phyloP scores from a whole-genome alignment of 2,329 filamentous ascomycete species.

The Trichocomaceae sp. region DNA sequence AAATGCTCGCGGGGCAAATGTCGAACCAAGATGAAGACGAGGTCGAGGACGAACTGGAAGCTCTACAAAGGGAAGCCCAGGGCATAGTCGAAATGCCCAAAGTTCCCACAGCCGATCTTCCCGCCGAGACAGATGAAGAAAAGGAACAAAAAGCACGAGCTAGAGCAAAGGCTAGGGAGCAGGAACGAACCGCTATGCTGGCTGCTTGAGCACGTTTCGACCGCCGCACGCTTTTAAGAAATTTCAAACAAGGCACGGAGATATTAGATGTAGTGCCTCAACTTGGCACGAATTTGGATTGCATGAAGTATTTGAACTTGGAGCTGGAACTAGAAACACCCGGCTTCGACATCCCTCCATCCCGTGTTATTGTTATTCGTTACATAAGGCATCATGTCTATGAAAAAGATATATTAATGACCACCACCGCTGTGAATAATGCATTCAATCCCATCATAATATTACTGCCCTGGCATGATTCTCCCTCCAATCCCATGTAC shows the following conservation, averaged over 20 bases:
- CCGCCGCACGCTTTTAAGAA: no score
- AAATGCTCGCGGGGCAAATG: slow-evolving; percentile 81
- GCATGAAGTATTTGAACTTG: background rate
- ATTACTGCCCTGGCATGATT: slow-evolving; percentile 39
- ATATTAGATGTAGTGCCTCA: background rate
- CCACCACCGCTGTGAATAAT: background rate
- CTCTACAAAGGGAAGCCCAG: slow-evolving; percentile 61
- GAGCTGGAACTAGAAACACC: background rate
- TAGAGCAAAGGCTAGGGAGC: slow-evolving; percentile 26
- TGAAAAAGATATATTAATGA: background rate
- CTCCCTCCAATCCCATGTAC: slow-evolving; percentile 34
- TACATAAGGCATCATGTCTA: background rate
- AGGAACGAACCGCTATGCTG: slow-evolving; percentile 22
- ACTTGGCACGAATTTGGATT: background rate
- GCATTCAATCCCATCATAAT: background rate
- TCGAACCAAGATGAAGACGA: slow-evolving; percentile 95
- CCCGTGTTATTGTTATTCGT: background rate
- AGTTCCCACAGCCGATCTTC: slow-evolving; percentile 30
- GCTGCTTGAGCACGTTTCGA: slow-evolving; percentile 17
- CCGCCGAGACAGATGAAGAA: slow-evolving; percentile 23
- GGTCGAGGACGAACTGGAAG: slow-evolving; percentile 89
- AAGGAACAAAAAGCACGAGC: slow-evolving; percentile 26
- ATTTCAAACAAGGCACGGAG: background rate
- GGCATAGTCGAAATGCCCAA: slow-evolving; percentile 31
- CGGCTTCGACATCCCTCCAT: background rate